Evolutionary conservation across 2,329 filamentous ascomycete species (phyloP), one percentile per base, ranked within the genome.

Genomic region (Bipolaris bicolor): DNA sequence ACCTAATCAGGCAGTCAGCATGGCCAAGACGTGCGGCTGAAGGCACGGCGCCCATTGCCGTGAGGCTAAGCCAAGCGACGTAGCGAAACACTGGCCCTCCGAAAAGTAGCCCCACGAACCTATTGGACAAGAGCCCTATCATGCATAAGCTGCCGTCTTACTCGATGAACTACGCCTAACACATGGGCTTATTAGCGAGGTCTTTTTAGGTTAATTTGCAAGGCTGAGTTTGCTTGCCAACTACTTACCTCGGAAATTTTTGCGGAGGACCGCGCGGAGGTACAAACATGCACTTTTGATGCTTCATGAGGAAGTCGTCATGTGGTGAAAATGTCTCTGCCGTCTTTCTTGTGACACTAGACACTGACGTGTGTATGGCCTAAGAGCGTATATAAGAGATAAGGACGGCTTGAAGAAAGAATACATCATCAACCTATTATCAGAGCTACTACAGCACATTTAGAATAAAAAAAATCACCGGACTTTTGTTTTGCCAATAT

Each of bases 11-110:
- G 46, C 16, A 37, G 33, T 48, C 33, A 26, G 20, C 15, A 37
- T 10, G 46, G 46, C 46, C 33, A 48, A 48, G 46, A 24, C 7
- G 10, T 37, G 46, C 33, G 46, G 46, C 46, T 48, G 46, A 48
- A 37, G 34, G n/a, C 33, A 26, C 31, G 11, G 20, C 33, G 15
- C 31, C 7, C 31, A 16, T 26, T 20, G 46, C 20, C 13, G 20
- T 48, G 46, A 22, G 33, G 46, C 33, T 37, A 36, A 48, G 46
- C 46, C 33, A 37, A 37, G 33, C 34, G 22, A 37, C 11, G 22
- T 11, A 39, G 15, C 34, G 15, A 49, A 29, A 20, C 13, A 16
- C 16, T 7, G 18, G 22, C 7, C 7, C 18, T 11, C 11, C 33
- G 33, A 48, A 36, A 37, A 13, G 15, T 22, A 39, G 46, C 20